Evolutionary conservation across 768 basidiomycete species (phyloP).

Genomic region (Lactifluus pinguis): DNA sequence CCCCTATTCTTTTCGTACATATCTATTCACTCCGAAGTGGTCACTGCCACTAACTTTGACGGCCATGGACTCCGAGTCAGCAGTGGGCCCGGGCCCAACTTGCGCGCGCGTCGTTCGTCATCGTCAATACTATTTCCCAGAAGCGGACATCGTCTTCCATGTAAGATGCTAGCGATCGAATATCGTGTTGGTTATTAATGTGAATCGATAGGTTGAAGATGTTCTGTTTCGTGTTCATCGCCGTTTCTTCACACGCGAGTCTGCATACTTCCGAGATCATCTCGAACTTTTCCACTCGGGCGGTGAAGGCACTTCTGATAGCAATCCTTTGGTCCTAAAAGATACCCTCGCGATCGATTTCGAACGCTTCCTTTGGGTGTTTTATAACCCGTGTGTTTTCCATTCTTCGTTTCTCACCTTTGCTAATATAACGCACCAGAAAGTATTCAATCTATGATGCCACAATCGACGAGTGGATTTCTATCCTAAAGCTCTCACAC

Average conservation of each 20-base stretch:
- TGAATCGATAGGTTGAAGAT: constrained; percentile 12
- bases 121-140: constrained; percentile 40
- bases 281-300: constrained; percentile 22
- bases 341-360: constrained; percentile 25
- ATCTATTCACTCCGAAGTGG: background rate
- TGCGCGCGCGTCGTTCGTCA: constrained; percentile 24
- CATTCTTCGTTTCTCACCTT: background rate
- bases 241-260: constrained; percentile 28
- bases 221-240: constrained; percentile 16
- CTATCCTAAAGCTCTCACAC: constrained; percentile 44
- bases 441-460: constrained; percentile 49
- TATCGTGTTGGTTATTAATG: background rate
- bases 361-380: constrained; percentile 26
- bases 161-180: constrained; percentile 15
- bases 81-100: constrained; percentile 3
- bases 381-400: constrained; percentile 27
- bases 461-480: constrained; percentile 41
- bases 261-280: constrained; percentile 23
- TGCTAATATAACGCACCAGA: constrained; percentile 27
- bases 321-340: constrained; percentile 24
- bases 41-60: background rate
- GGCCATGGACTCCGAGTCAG: constrained; percentile 13
- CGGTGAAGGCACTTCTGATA: constrained; percentile 25
- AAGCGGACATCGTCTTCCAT: constrained; percentile 39
- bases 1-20: background rate